Base-by-base conservation (phyloP, 1,284 basidiomycete genomes). In the Baeospora myosura region DNA sequence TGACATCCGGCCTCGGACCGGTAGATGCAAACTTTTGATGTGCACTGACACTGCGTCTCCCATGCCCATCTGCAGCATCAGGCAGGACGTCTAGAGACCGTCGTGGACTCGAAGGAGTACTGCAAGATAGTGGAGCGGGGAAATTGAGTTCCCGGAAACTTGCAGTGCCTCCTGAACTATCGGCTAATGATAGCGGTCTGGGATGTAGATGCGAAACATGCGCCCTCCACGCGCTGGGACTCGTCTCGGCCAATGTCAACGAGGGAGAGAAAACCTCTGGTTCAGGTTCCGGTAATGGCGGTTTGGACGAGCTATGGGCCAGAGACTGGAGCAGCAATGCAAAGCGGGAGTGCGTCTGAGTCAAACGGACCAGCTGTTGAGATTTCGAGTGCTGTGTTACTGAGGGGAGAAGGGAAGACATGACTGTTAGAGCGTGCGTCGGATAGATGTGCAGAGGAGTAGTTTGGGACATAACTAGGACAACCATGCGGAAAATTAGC, bases 281-380 rank as follows among this genome's bases (percentile, higher is more conserved):
- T 28, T 76, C 68, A 23, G 57, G 58, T 44, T 80, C 76, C 3
- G 65, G 54, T 17, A 67, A 65, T 11, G 71, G 49, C 1, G 72
- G 64, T 5, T 63, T 52, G 21, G 59, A 53, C 0, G 71, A 73
- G 46, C 76, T 76, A 54, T 84, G 78, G 0, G 80, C 78, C 24
- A 83, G 63, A 3, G 81, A 74, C 49, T 87, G 85, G 4, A 88
- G 61, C 8, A 84, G 63, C 7, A 88, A 70, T 17, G 86, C 78
- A 50, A 82, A 74, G n/a, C 83, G 76, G 10, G 83, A 81, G 52
- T 88, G 81, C 1, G 76, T 72, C 17, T 69, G 70, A 1, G 77
- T 63, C 12, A 83, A 62, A 1, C 64, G 56, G 20, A 68, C 61
- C 21, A 81, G 61, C 29, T 64, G 66, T 8, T 58, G 43, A 1